These are phyloP conservation scores for Eutrema yunnanense DNA, from an alignment of 345 rosid species.

Conservation along the genomic window DNA sequence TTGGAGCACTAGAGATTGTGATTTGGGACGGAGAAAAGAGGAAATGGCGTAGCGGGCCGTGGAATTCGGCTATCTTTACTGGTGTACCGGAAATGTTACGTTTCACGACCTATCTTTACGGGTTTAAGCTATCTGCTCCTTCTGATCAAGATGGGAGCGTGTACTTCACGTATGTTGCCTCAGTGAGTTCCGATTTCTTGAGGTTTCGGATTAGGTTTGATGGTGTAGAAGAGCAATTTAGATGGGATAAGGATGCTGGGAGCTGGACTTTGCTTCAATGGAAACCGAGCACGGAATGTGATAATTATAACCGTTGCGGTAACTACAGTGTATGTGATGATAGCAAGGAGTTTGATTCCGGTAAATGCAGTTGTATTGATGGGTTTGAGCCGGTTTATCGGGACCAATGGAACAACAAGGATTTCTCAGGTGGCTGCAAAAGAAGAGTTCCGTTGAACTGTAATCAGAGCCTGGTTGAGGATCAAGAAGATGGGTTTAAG, in stretches of 20 bases:
- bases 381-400: constrained; percentile 14
- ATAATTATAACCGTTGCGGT: constrained; percentile 40
- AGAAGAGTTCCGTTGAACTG: constrained; percentile 33
- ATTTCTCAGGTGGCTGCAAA: constrained; percentile 39
- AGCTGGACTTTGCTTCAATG: constrained; percentile 34
- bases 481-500: constrained; percentile 34
- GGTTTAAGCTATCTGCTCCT: constrained; percentile 44
- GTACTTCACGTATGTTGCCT: constrained; percentile 39
- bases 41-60: constrained; percentile 32
- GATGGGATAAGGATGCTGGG: constrained; percentile 23
- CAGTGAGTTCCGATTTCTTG: constrained; percentile 27
- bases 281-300: constrained; percentile 40
- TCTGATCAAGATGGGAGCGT: constrained; percentile 26
- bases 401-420: constrained; percentile 26
- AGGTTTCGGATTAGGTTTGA: constrained; percentile 27
- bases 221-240: constrained; percentile 32
- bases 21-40: constrained; percentile 15
- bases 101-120: constrained; percentile 24
- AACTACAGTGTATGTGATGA: constrained; percentile 39
- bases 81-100: constrained; percentile 35
- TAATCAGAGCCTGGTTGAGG: constrained; percentile 15
- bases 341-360: constrained; percentile 10
- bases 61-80: constrained; percentile 26
- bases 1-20: constrained; percentile 22
- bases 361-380: constrained; percentile 39